phyloP scores from a whole-genome alignment of 148 eudicot species.

The Mesembryanthemum crystallinum region DNA sequence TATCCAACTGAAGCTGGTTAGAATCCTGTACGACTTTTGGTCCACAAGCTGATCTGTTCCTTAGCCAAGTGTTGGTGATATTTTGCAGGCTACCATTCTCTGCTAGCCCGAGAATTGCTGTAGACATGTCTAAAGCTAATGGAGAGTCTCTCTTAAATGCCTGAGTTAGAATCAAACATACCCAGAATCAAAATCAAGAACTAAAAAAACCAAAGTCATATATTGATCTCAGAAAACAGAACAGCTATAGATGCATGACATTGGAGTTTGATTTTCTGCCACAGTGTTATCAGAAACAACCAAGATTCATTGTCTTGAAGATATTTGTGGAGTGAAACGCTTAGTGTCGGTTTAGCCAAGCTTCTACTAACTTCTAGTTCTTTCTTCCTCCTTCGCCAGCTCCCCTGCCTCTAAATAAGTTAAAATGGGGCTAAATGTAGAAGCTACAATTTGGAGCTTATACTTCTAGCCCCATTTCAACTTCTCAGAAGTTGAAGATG shows the following conservation, averaged over 20 bases:
- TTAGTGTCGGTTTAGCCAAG: not conserved
- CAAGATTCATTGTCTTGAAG: not conserved
- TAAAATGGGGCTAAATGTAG: too few species aligned
- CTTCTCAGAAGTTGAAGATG: too few species aligned
- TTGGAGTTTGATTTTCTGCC: too few species aligned
- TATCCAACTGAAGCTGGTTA: constrained; percentile 34
- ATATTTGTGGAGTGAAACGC: not conserved
- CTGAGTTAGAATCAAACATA: constrained; percentile 12
- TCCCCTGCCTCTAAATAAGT: too few species aligned
- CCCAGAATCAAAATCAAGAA: not conserved
- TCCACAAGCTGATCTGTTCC: constrained; percentile 11
- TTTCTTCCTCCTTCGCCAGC: too few species aligned
- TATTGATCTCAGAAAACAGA: not conserved
- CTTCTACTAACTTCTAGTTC: too few species aligned
- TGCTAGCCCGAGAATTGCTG: constrained; percentile 40
- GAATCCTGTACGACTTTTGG: constrained; percentile 13
- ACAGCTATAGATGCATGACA: too few species aligned
- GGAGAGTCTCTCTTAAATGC: constrained; percentile 49
- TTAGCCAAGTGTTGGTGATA: constrained; percentile 35
- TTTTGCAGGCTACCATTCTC: constrained; percentile 38
- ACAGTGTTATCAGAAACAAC: not conserved
- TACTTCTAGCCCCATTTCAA: too few species aligned
- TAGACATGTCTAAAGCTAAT: constrained; percentile 44
- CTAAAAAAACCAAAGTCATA: not conserved
- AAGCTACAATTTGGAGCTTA: too few species aligned